Percentiles rank a stretch among this genome's conserved stretches.
Conservation (phyloP, 2,329 filamentous ascomycete species). For the Talaromyces verruculosus region DNA sequence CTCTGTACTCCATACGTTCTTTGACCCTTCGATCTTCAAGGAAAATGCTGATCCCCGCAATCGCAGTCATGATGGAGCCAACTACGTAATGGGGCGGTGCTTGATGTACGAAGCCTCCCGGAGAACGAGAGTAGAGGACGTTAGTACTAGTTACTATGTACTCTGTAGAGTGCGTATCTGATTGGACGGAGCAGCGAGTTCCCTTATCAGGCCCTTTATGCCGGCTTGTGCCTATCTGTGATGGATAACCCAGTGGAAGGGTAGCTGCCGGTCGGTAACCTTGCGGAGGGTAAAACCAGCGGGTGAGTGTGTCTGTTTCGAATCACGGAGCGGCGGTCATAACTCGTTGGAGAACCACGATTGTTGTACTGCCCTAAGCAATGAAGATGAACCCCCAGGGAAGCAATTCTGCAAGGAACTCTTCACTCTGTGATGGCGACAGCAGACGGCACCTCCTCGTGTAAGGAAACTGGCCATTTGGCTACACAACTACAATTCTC, state of each 20-base stretch:
- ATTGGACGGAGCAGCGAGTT: neutral
- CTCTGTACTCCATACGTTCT: slow-evolving; percentile 2
- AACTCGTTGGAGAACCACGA: slow-evolving; percentile 58
- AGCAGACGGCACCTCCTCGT: slow-evolving; percentile 52
- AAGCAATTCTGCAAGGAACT: slow-evolving; percentile 60
- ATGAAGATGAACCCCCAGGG: slow-evolving; percentile 57
- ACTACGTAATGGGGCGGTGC: neutral
- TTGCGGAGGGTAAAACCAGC: slow-evolving; percentile 40
- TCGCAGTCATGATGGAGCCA: neutral
- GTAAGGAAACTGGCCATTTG: slow-evolving; percentile 39
- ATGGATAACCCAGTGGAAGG: slow-evolving; percentile 45
- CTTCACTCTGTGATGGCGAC: slow-evolving; percentile 56
- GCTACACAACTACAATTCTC: slow-evolving; percentile 38
- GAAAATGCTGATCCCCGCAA: neutral
- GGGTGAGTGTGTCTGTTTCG: slow-evolving; percentile 55
- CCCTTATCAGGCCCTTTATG: neutral
- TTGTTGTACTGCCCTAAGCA: slow-evolving; percentile 54
- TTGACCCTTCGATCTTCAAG: neutral
- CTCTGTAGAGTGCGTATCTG: neutral
- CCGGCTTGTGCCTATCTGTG: slow-evolving; percentile 34
- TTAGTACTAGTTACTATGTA: too few species aligned
- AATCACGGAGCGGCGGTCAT: slow-evolving; percentile 53
- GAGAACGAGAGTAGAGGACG: too few species aligned
- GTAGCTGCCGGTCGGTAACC: slow-evolving; percentile 38
- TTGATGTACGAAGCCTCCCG: neutral